phyloP scores from a whole-genome alignment of 2,329 filamentous ascomycete species.

The Ophiostoma triangulosporum region DNA sequence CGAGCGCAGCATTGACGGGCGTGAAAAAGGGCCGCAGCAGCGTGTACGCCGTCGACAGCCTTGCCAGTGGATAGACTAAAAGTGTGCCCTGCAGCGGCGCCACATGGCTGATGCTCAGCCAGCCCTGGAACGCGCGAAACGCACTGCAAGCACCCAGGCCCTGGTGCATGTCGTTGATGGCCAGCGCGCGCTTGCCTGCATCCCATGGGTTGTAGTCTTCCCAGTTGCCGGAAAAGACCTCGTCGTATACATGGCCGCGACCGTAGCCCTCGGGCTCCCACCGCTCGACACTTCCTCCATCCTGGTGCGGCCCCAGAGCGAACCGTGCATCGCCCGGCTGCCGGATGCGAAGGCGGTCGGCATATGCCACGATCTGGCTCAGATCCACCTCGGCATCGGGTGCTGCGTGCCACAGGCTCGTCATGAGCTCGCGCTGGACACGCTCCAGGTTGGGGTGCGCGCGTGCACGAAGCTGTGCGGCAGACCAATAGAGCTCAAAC shows the following conservation, averaged over 20 bases:
- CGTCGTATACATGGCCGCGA: slow-evolving; percentile 53
- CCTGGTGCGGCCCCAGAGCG: slow-evolving; percentile 58
- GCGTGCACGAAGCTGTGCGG: slow-evolving; percentile 52
- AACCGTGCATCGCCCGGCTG: slow-evolving; percentile 58
- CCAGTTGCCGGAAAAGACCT: slow-evolving; percentile 63
- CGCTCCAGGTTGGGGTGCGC: slow-evolving; percentile 49
- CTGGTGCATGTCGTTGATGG: slow-evolving; percentile 62
- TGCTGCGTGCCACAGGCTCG: slow-evolving; percentile 42
- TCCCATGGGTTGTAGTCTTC: slow-evolving; percentile 77
- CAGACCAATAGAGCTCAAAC: slow-evolving; percentile 65
- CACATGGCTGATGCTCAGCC: slow-evolving; percentile 66
- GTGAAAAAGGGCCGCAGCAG: slow-evolving; percentile 76
- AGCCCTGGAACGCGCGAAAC: slow-evolving; percentile 83
- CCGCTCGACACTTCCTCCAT: slow-evolving; percentile 61
- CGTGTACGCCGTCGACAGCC: slow-evolving; percentile 63
- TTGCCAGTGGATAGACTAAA: slow-evolving; percentile 65
- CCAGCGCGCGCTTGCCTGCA: slow-evolving; percentile 51
- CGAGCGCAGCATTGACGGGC: slow-evolving; percentile 22
- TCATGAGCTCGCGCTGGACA: slow-evolving; percentile 48
- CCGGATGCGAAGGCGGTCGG: slow-evolving; percentile 58
- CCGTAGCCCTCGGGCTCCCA: slow-evolving; percentile 63
- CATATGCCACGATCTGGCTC: slow-evolving; percentile 48
- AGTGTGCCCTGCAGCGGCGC: slow-evolving; percentile 66
- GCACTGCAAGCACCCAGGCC: slow-evolving; percentile 71
- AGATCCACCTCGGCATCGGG: slow-evolving; percentile 6